phyloP scores from a whole-genome alignment of 2,329 filamentous ascomycete genomes.

The Penicillium glabrum region DNA sequence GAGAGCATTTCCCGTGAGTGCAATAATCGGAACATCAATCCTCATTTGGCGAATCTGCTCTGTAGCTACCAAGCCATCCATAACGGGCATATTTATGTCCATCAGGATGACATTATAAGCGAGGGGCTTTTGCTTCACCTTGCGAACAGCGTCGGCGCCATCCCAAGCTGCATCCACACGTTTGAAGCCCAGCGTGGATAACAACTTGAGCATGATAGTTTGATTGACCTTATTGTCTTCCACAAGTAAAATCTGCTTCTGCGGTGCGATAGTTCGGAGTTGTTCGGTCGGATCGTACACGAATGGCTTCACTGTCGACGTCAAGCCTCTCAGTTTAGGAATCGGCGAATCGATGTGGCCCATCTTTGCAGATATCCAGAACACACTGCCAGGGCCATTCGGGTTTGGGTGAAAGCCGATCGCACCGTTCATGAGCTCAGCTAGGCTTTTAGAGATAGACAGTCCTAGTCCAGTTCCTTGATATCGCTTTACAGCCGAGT shows the following conservation, averaged over 20 bases:
- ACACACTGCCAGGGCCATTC: constrained; percentile 50
- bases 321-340: constrained; percentile 27
- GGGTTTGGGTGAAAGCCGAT: constrained; percentile 50
- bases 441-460: constrained; percentile 58
- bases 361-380: constrained; percentile 53
- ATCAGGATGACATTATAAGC: constrained; percentile 48
- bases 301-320: constrained; percentile 4
- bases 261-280: constrained; percentile 39
- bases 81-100: constrained; percentile 50
- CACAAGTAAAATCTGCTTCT: constrained; percentile 43
- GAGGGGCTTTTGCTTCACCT: constrained; percentile 43
- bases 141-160: constrained; percentile 45
- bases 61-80: constrained; percentile 49
- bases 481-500: constrained; percentile 53
- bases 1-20: constrained; percentile 58
- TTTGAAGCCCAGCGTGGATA: constrained; percentile 42
- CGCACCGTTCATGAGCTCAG: constrained; percentile 57
- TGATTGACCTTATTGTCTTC: constrained; percentile 48
- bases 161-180: constrained; percentile 45
- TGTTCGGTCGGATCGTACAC: constrained; percentile 24
- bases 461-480: constrained; percentile 59
- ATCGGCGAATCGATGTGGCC: constrained; percentile 34
- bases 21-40: constrained; percentile 51
- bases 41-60: constrained; percentile 41
- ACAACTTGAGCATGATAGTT: constrained; percentile 41